Evolutionary conservation across 805 yeast species (phyloP), one percentile per base, ranked within the genome.

Genomic region (Ogataea neopini): DNA sequence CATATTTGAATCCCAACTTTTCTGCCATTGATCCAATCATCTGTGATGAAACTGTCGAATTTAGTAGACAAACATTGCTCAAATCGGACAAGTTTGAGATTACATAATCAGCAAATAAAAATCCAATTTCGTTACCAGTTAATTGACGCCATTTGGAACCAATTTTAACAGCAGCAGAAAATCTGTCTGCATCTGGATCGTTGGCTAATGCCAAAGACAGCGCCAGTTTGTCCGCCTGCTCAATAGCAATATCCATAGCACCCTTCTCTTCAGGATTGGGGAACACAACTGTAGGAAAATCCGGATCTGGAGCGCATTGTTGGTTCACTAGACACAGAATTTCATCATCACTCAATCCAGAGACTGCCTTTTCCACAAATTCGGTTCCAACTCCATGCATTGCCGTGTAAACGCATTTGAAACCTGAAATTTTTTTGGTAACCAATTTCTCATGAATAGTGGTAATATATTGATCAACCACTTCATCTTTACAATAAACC

Each of bases 201-300:
- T 86, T 92, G 1, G 97, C 96, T 2, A 92, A 58, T 1, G 92
- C 92, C 25, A 89, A 62, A 2, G 69, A 62, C 0, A 73, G 73
- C 2, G 67, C 62, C 1, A 53, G 44, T 5, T 58, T 57, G 34
- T 86, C 82, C 0, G 96, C 97, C 2, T 67, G 63, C 8, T 61
- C 43, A 15, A 83, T 83, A 0, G 96, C 92, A 44, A 84, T 61
- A 54, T 81, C 85, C 46, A 94, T 71, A 0, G 98, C 98, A 2
- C 97, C 97, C 52, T 82, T 80, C 60, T 92, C 99, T 65, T 92
- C 99, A 0, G 99, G 99, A 60, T 92, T 92, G 4, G 99, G 99
- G 59, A 92, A 92, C 37, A 66, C 68, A 7, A 92, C 97, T 0
- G 97, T 87, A 1, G 90, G 79, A 61, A 92, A 92, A 23, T 74